These are phyloP conservation scores for Colletotrichum sp. DNA, from an alignment of 2,329 filamentous ascomycete genomes.

Conservation along the genomic window DNA sequence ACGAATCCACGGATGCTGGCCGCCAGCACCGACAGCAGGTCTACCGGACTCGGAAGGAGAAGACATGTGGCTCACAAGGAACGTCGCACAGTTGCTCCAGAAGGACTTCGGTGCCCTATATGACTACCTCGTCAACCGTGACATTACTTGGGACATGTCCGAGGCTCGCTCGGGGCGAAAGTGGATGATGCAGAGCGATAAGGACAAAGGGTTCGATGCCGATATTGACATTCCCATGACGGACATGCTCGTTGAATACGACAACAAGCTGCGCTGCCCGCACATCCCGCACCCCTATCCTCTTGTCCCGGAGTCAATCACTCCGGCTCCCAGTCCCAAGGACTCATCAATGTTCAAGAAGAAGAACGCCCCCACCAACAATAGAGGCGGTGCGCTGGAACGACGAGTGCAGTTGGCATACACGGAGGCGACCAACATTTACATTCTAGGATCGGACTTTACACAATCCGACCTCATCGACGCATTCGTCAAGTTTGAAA, in stretches of 20 bases:
- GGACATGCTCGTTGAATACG: constrained; percentile 70
- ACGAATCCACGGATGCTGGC: constrained; percentile 65
- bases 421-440: constrained; percentile 65
- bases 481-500: constrained; percentile 62
- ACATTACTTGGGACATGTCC: constrained; percentile 68
- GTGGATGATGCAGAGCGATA: constrained; percentile 65
- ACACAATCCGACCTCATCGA: constrained; percentile 60
- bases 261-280: constrained; percentile 66
- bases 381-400: constrained; percentile 40
- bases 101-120: constrained; percentile 73
- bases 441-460: constrained; percentile 58
- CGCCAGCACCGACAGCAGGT: constrained; percentile 31
- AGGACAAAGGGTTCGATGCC: constrained; percentile 51
- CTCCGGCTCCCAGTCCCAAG: constrained; percentile 30
- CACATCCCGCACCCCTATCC: constrained; percentile 73
- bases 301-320: constrained; percentile 61
- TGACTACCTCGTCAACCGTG: constrained; percentile 72
- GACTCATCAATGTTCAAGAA: constrained; percentile 37
- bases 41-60: constrained; percentile 35
- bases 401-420: constrained; percentile 61
- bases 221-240: constrained; percentile 68
- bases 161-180: constrained; percentile 67
- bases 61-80: constrained; percentile 66
- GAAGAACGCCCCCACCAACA: constrained; percentile 29
- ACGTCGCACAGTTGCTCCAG: constrained; percentile 61